A percentile compares a stretch with the other conserved stretches of the same genome.
Evolutionary conservation across 2,329 filamentous ascomycete species (phyloP).

Genomic region (Pezicula rhizophila): DNA sequence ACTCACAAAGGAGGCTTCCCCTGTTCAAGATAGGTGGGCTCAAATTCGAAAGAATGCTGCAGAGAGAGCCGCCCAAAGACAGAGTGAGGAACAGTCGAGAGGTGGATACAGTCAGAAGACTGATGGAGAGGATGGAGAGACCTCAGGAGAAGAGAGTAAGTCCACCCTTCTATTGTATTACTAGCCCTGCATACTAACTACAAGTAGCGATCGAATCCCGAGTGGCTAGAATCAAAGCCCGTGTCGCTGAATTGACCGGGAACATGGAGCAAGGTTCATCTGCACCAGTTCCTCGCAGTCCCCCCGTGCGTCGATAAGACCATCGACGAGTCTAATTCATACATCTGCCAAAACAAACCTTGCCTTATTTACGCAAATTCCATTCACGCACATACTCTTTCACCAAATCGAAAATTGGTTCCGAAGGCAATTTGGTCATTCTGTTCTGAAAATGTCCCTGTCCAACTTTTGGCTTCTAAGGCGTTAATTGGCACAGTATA

Average conservation of each 20-base stretch:
- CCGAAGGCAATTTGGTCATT: too few relatives aligned
- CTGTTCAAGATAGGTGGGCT: constrained; percentile 78
- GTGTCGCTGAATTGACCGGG: constrained; percentile 88
- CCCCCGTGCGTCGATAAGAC: constrained; percentile 4
- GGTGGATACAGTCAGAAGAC: constrained; percentile 50
- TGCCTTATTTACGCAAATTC: background rate
- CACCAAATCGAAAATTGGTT: too few relatives aligned
- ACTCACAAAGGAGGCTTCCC: constrained; percentile 27
- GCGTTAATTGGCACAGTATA: too few relatives aligned
- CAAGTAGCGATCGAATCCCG: constrained; percentile 84
- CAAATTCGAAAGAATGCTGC: constrained; percentile 94
- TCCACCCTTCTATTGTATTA: constrained; percentile 21
- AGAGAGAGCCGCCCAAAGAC: constrained; percentile 62
- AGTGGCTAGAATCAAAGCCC: constrained; percentile 94
- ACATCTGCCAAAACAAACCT: background rate
- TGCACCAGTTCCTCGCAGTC: constrained; percentile 7
- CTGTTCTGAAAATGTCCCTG: too few relatives aligned
- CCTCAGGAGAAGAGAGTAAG: constrained; percentile 92
- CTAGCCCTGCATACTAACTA: constrained; percentile 19
- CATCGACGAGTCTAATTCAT: too few relatives aligned
- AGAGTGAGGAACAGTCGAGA: constrained; percentile 56
- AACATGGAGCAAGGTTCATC: constrained; percentile 55
- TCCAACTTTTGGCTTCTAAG: too few relatives aligned
- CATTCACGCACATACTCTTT: too few relatives aligned
- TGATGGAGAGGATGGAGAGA: constrained; percentile 75